phyloP scores from a whole-genome alignment of 225 moss, liverwort and hornwort genomes.

The Polytrichum formosum region DNA sequence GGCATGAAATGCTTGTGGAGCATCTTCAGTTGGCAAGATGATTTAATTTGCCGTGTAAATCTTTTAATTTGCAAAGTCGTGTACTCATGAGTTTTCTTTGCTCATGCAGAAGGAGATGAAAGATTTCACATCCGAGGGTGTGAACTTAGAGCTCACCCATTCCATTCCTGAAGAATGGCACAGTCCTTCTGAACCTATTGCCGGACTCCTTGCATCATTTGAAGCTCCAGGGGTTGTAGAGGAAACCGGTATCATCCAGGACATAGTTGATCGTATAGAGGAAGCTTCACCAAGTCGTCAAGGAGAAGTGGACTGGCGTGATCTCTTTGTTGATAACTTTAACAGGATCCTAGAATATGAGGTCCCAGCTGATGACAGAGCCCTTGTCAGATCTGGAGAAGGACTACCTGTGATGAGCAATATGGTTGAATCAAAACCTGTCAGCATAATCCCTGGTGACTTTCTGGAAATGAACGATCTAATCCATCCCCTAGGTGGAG shows the following conservation, averaged over 20 bases:
- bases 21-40: background rate
- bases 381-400: background rate
- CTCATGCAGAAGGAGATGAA: background rate
- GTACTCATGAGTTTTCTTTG: background rate
- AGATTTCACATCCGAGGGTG: conserved; percentile 2
- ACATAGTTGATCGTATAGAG: conserved; percentile 1
- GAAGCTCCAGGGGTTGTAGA: background rate
- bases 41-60: background rate
- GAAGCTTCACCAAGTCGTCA: background rate
- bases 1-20: background rate
- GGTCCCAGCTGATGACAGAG: background rate
- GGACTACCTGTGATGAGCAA: background rate
- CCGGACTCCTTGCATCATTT: background rate
- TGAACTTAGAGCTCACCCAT: background rate
- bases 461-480: conserved; percentile 15
- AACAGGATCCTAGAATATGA: background rate
- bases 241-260: background rate
- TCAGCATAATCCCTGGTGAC: background rate
- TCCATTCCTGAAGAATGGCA: conserved; percentile 1
- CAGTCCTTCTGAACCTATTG: background rate
- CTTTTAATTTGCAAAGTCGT: background rate
- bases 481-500: background rate
- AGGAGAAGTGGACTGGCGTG: background rate
- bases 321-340: background rate
- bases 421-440: background rate